Evolutionary conservation across 768 basidiomycete genomes (phyloP).

Genomic region (Boletus sp.): DNA sequence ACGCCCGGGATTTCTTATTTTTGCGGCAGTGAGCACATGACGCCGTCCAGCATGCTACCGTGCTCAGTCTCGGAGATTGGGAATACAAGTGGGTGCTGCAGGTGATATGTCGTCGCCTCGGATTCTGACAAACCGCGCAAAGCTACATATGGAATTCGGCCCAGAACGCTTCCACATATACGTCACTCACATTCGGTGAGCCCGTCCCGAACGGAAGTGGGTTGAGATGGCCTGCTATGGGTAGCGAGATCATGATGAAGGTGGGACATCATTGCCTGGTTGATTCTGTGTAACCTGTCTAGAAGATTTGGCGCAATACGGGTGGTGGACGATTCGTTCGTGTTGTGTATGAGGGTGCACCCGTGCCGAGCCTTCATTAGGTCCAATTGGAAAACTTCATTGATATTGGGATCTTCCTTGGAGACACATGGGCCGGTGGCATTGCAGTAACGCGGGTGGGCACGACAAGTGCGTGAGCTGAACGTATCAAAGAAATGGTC

Average conservation of each 20-base stretch:
- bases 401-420: slow-evolving; percentile 37
- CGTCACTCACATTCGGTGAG: slow-evolving; percentile 43
- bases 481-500: slow-evolving; percentile 54
- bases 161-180: slow-evolving; percentile 41
- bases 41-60: too few relatives aligned
- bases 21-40: too few relatives aligned
- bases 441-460: slow-evolving; percentile 42
- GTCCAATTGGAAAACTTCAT: slow-evolving; percentile 35
- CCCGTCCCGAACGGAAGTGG: slow-evolving; percentile 12
- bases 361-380: slow-evolving; percentile 38
- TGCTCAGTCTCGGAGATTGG: slow-evolving; percentile 57
- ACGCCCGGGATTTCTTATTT: too few relatives aligned
- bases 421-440: slow-evolving; percentile 39
- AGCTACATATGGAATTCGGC: slow-evolving; percentile 53
- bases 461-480: slow-evolving; percentile 44
- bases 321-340: slow-evolving; percentile 35
- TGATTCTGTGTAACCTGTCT: background rate
- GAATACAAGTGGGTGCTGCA: slow-evolving; percentile 45
- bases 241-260: slow-evolving; percentile 47
- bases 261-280: slow-evolving; percentile 13
- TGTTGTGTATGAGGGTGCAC: slow-evolving; percentile 43
- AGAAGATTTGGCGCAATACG: slow-evolving; percentile 39
- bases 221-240: slow-evolving; percentile 47
- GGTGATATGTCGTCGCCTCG: background rate
- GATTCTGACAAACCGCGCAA: background rate